phyloP scores from a whole-genome alignment of 2,329 filamentous ascomycete species.

The Microsporum canis region DNA sequence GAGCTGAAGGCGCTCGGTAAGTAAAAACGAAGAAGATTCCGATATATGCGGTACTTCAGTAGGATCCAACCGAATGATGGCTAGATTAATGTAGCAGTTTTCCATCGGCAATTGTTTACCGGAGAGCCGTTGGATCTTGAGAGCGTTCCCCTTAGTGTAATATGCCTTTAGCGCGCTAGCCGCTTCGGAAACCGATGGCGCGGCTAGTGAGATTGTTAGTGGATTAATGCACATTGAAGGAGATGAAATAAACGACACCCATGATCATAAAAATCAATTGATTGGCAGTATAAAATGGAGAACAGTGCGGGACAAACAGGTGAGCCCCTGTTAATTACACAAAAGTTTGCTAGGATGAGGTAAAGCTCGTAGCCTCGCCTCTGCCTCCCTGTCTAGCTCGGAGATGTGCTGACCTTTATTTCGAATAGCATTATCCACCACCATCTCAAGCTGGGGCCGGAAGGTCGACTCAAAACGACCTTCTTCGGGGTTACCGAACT shows the following conservation, averaged over 20 bases:
- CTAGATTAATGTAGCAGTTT: slow-evolving; percentile 34
- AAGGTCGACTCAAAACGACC: neutral
- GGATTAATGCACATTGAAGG: no score
- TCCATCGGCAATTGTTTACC: slow-evolving; percentile 25
- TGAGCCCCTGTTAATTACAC: no score
- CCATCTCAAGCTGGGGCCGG: neutral
- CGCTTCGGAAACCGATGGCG: no score
- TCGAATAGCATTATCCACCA: neutral
- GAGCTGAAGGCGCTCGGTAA: neutral
- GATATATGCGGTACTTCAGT: slow-evolving; percentile 11
- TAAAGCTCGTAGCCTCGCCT: neutral
- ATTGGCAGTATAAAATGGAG: no score
- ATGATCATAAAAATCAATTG: no score
- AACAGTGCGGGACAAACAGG: no score
- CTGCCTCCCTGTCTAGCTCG: neutral
- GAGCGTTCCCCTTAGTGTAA: slow-evolving; percentile 13
- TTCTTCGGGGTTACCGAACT: neutral
- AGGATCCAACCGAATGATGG: slow-evolving; percentile 18
- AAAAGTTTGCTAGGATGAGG: neutral
- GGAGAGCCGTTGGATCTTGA: slow-evolving; percentile 28
- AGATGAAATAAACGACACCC: no score
- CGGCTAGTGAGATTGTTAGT: no score
- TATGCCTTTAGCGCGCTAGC: neutral
- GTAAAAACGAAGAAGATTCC: slow-evolving; percentile 6
- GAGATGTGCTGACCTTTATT: neutral